These are phyloP conservation scores for Trypanosoma boissoni DNA, from an alignment of 208 protist genomes.

Conservation along the genomic window DNA sequence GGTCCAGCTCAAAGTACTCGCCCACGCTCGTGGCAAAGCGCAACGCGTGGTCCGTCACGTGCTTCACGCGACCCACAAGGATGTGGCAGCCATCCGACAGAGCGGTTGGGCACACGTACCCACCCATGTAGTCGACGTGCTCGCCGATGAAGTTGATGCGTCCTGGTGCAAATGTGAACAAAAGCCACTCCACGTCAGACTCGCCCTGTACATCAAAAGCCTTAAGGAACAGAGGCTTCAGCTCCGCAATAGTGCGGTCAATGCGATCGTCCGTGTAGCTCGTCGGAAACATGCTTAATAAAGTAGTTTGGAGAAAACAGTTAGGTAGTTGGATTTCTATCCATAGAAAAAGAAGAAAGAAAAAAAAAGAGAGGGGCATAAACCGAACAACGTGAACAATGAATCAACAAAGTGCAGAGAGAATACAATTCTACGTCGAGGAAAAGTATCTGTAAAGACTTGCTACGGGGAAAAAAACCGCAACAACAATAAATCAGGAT, in stretches of 20 bases:
- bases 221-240: constrained; percentile 53
- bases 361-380: background rate
- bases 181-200: constrained; percentile 64
- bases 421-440: too few species aligned
- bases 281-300: constrained; percentile 7
- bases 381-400: too few species aligned
- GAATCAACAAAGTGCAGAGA: too few species aligned
- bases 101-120: constrained; percentile 73
- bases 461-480: too few species aligned
- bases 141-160: constrained; percentile 91
- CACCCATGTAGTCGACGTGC: constrained; percentile 89
- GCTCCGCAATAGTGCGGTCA: constrained; percentile 34
- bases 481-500: too few species aligned
- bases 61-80: constrained; percentile 63
- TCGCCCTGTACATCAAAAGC: constrained; percentile 41
- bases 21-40: constrained; percentile 59
- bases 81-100: constrained; percentile 60
- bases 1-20: constrained; percentile 52
- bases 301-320: too few species aligned
- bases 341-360: background rate
- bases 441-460: too few species aligned
- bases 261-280: constrained; percentile 50
- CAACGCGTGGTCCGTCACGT: constrained; percentile 39
- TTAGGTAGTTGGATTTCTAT: too few species aligned
- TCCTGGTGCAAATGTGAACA: constrained; percentile 81